These are phyloP conservation scores for Phalaenopsis equestris DNA, from an alignment of 106 monocot genomes.

Conservation along the genomic window DNA sequence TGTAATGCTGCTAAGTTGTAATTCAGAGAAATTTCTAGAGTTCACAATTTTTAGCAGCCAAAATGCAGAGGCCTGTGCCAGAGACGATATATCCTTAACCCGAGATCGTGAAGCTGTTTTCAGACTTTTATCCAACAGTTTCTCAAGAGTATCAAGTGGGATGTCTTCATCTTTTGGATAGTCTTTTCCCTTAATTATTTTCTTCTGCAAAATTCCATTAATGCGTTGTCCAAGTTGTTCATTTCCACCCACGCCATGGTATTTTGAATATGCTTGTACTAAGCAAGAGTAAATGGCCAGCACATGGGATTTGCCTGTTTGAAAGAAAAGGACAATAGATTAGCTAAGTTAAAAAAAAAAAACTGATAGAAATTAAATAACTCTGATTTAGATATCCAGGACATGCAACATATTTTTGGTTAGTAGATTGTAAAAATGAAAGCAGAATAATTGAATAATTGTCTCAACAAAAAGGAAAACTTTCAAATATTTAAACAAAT, in stretches of 20 bases:
- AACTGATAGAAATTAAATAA: too few relatives aligned
- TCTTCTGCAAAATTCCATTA: conserved; percentile 78
- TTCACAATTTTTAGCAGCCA: conserved; percentile 81
- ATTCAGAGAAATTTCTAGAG: conserved; percentile 34
- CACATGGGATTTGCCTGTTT: conserved; percentile 70
- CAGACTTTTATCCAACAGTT: conserved; percentile 60
- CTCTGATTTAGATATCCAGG: too few relatives aligned
- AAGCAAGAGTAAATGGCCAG: conserved; percentile 56
- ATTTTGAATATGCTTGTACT: conserved; percentile 58
- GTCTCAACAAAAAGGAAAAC: not conserved
- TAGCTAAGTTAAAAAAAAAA: not conserved
- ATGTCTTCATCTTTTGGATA: conserved; percentile 64
- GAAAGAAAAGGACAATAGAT: not conserved
- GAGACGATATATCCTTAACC: conserved; percentile 38
- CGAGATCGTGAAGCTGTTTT: conserved; percentile 60
- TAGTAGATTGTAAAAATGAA: not conserved
- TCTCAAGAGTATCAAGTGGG: conserved; percentile 32
- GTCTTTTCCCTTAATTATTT: conserved; percentile 79
- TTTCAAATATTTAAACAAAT: not conserved
- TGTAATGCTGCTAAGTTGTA: conserved; percentile 40
- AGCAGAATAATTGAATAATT: not conserved
- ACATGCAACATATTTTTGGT: too few relatives aligned
- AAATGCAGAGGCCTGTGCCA: conserved; percentile 62
- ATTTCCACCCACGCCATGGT: conserved; percentile 39
- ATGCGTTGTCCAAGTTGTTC: conserved; percentile 71